Evolutionary conservation across 371 early-diverging fungal genomes (phyloP), one percentile per base, ranked within the genome.

Genomic region (Mortierella sp.): DNA sequence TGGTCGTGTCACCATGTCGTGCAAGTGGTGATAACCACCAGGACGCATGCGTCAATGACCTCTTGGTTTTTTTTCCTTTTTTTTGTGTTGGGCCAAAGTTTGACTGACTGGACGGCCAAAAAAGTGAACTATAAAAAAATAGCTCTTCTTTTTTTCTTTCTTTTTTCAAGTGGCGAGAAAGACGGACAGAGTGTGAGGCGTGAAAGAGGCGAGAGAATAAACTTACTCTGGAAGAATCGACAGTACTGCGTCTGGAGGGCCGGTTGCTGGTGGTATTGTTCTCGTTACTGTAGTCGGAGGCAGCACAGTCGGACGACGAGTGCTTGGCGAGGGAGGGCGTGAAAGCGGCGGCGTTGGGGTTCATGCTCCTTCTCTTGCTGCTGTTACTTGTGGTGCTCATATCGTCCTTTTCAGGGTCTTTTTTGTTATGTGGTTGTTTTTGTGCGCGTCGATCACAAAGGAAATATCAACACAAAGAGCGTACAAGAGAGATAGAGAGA

Each of bases 361-460:
- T 84, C 84, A 84, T 84, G 63, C 80, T 84, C 38, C 75, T 80
- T 49, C 84, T 76, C 79, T 79, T 79, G 54, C 55, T 75, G 70
- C 77, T 72, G 68, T 58, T 75, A 54, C 77, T 72, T 55, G 74
- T 73, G 54, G 75, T 78, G 72, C 75, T 77, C 80, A 76, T 77
- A 63, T 74, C 70, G 72, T 76, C 77, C 48, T 71, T 70, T 51
- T 77, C 77, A 24, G 73, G 32, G 54, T 71, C 76, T 48, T 38
- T 29, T 29, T 35, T 41, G 29, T 35, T 58, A 41, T 21, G 24
- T 5, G 2, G 51, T 18, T 16, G 63, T 16, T 24, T 48, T 43
- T 58, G 46, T 74, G 12, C 29, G 21, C 46, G 46, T 27, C 44
- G 32, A 44, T 18, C 21, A 54, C 32, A 41, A 76, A 24, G 14